Percentiles rank a stretch among this genome's conserved stretches.
Conservation (phyloP, 2,329 filamentous ascomycete genomes). For the Xylariaceae sp. region DNA sequence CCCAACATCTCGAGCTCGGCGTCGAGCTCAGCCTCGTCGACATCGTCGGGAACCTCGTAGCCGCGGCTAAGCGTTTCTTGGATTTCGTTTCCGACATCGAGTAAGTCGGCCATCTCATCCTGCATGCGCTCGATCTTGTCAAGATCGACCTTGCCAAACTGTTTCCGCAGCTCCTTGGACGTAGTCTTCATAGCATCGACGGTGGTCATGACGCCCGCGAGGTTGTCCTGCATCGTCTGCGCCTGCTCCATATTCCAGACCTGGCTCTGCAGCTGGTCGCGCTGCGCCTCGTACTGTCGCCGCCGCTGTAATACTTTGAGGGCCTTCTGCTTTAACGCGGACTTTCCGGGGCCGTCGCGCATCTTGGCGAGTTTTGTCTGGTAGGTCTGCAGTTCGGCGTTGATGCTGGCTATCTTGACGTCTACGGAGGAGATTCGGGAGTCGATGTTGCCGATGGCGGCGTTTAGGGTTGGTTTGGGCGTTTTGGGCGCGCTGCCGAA, state of each 20-base stretch:
- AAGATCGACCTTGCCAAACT: slow-evolving; percentile 96
- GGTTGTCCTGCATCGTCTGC: slow-evolving; percentile 96
- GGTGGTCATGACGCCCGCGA: slow-evolving; percentile 97
- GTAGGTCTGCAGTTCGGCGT: slow-evolving; percentile 82
- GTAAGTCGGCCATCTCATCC: slow-evolving; percentile 97
- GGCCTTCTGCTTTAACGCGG: slow-evolving; percentile 86
- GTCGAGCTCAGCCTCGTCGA: slow-evolving; percentile 93
- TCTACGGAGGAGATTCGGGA: slow-evolving; percentile 66
- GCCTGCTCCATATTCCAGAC: slow-evolving; percentile 99
- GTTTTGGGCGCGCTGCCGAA: slow-evolving; percentile 83
- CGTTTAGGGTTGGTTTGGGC: slow-evolving; percentile 77
- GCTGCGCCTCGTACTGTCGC: slow-evolving; percentile 89
- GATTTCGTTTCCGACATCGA: slow-evolving; percentile 97
- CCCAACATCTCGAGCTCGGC: slow-evolving; percentile 92
- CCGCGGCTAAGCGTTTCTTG: slow-evolving; percentile 87
- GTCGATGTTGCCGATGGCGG: slow-evolving; percentile 69
- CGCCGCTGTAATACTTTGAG: slow-evolving; percentile 89
- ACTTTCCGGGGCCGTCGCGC: slow-evolving; percentile 93
- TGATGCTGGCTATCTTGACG: slow-evolving; percentile 88
- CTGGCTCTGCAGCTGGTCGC: slow-evolving; percentile 88
- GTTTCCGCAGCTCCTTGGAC: slow-evolving; percentile 83
- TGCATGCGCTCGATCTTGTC: slow-evolving; percentile 97
- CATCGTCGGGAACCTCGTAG: slow-evolving; percentile 94
- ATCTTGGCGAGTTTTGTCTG: slow-evolving; percentile 83
- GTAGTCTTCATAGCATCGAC: slow-evolving; percentile 97